phyloP scores from a whole-genome alignment of 148 eudicot species.

The Vaccinium corymbosum region DNA sequence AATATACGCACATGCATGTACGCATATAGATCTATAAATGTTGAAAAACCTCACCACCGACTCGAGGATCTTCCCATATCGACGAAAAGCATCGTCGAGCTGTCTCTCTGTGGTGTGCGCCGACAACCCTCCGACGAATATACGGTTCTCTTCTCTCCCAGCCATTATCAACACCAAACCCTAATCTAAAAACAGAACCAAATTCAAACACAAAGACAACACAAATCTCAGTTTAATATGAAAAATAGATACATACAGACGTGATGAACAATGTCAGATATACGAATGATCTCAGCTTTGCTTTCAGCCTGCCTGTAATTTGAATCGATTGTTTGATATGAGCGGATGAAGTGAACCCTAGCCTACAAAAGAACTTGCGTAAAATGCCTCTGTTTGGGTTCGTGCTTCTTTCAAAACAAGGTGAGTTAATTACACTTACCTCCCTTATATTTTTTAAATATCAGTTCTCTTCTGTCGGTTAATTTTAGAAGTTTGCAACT shows the following conservation, averaged over 20 bases:
- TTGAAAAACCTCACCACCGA: conserved; percentile 26
- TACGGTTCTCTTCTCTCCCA: conserved; percentile 44
- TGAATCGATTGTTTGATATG: neutral
- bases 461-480: too few relatives aligned
- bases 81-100: conserved; percentile 39
- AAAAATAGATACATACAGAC: neutral
- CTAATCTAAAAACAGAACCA: neutral
- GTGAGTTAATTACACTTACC: too few relatives aligned
- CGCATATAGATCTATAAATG: neutral
- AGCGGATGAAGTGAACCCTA: neutral
- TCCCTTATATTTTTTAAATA: too few relatives aligned
- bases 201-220: neutral
- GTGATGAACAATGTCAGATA: neutral
- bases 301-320: neutral
- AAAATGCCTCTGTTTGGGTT: neutral
- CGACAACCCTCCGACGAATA: conserved; percentile 49
- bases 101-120: conserved; percentile 49
- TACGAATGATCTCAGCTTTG: neutral
- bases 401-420: neutral
- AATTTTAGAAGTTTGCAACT: too few relatives aligned
- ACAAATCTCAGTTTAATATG: neutral
- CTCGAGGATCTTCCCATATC: conserved; percentile 47
- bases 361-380: neutral
- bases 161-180: conserved; percentile 16
- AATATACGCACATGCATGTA: neutral